Base-by-base conservation (phyloP, 2,329 filamentous ascomycete species). In the Cercospora sojina region DNA sequence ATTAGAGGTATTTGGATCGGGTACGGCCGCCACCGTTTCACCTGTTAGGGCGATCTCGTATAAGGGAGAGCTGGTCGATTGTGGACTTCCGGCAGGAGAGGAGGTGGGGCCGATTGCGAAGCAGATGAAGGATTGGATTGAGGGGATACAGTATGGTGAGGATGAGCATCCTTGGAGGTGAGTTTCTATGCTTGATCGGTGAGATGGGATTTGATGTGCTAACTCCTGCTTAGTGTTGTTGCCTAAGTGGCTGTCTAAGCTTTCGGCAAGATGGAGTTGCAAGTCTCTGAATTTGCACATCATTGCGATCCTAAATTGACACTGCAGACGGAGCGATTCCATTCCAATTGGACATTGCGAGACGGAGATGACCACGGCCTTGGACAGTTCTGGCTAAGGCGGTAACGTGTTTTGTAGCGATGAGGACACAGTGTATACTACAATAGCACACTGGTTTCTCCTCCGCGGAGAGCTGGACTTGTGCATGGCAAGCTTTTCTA, bases 111-210 rank as follows among this genome's bases (percentile, higher is more conserved):
- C 93, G 76, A 85, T 98, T 75, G 90, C 95, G 9, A 82, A 88
- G 74, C 87, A 87, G 80, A 93, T 99, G 90, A 96, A 97, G 87
- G 87, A 90, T 74, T 99, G 95, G 95, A 97, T 99, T 69, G 93
- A 96, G 83, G 90, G 83, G 29, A 93, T 96, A 73, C 94, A 98
- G 82, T 97, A 98, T 78, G 95, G 95, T 70, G 93, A 97, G 71
- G 91, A 94, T 80, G 87, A 92, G 78, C 92, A 97, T 79, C 86
- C 89, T 71, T 99, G 95, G 95, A 97, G 93, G 70, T 70, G 55
- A 67, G 70, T 68, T 51, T 16, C n/a, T 20, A 6, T 20, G 3
- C 35, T 31, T 7, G 13, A 12, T 31, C 12, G n/a, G 8, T 12
- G 53, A 31, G 53, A 35, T 18, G 18, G 13, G 18, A 35, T 35